Evolutionary conservation across 306 rosid species (phyloP), one percentile per base, ranked within the genome.

Genomic region (Luffa aegyptiaca): DNA sequence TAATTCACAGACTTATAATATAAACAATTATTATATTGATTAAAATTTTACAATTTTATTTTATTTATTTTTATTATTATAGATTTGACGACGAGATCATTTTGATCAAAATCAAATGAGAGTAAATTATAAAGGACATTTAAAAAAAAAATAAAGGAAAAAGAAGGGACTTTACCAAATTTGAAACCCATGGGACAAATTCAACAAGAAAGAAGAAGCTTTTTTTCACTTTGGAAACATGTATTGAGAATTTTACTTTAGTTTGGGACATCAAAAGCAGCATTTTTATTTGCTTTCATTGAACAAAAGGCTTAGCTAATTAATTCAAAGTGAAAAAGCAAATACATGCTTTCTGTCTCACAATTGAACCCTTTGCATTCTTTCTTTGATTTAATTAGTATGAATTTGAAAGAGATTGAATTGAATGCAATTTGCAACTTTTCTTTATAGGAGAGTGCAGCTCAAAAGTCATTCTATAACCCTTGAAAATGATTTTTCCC

Each of bases 241-340:
- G 58, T 21, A 26, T 26, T 26, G 58, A 72, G 77, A 72, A 48
- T 48, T 72, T 72, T 72, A 35, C 77, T 72, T 72, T 46, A 26
- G 42, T 20, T 72, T 48, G 58, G 59, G 77, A 46, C 77, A 48
- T 48, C 58, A 72, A 71, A 72, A 72, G 77, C 58, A 72, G 36
- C 56, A 70, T 70, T 70, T 70, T 70, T 70, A 21, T 21, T 26
- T 46, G 13, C 77, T 72, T 72, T 72, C 20, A 12, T 48, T 72
- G 58, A 31, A 46, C 18, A 46, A 72, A 72, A 72, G 77, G 77
- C 42, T 48, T 26, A 48, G 44, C 77, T 72, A 69, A 69, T 69
- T 72, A 72, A 35, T 72, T 72, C 58, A 72, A 72, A 48, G 26
- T 72, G 77, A 72, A 72, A 69, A 72, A 72, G 77, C 44, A 46